These are phyloP conservation scores for Leucogyrophana mollusca DNA, from an alignment of 768 basidiomycete genomes.

Conservation along the genomic window DNA sequence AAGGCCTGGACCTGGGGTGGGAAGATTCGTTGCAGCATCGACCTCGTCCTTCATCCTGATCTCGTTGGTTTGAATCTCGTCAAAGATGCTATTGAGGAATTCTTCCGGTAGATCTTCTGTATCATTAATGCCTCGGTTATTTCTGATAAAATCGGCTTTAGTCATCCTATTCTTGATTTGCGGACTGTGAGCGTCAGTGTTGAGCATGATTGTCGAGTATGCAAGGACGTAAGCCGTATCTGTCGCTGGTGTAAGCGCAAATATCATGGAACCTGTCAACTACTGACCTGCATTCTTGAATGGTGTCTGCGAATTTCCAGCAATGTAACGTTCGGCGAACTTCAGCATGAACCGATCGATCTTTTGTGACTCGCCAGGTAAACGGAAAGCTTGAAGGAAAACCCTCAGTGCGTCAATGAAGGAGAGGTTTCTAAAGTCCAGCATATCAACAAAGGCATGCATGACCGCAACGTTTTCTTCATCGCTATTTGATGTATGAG, in stretches of 20 bases:
- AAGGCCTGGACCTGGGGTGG: conserved; percentile 62
- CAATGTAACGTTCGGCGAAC: conserved; percentile 96
- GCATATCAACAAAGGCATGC: conserved; percentile 94
- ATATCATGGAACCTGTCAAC: neutral
- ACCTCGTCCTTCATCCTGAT: conserved; percentile 99
- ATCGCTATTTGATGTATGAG: conserved; percentile 51
- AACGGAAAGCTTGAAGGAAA: conserved; percentile 93
- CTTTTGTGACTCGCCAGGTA: conserved; percentile 97
- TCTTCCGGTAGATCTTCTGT: conserved; percentile 86
- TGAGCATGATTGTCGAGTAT: conserved; percentile 93
- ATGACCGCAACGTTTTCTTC: conserved; percentile 88
- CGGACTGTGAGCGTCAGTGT: conserved; percentile 96
- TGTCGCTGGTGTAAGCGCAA: conserved; percentile 25
- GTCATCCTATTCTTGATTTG: conserved; percentile 95
- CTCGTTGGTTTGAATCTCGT: conserved; percentile 89
- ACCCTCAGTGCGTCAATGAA: conserved; percentile 90
- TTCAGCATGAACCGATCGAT: conserved; percentile 99
- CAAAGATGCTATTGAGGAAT: conserved; percentile 72
- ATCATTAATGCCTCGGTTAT: conserved; percentile 97
- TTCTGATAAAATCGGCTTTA: conserved; percentile 86
- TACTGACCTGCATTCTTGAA: conserved; percentile 92
- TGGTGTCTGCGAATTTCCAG: conserved; percentile 75
- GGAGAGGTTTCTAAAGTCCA: conserved; percentile 78
- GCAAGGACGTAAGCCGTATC: conserved; percentile 95
- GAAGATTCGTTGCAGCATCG: conserved; percentile 49